Evolutionary conservation across 2,329 filamentous ascomycete species (phyloP).

Genomic region (Aspergillus fischeri): DNA sequence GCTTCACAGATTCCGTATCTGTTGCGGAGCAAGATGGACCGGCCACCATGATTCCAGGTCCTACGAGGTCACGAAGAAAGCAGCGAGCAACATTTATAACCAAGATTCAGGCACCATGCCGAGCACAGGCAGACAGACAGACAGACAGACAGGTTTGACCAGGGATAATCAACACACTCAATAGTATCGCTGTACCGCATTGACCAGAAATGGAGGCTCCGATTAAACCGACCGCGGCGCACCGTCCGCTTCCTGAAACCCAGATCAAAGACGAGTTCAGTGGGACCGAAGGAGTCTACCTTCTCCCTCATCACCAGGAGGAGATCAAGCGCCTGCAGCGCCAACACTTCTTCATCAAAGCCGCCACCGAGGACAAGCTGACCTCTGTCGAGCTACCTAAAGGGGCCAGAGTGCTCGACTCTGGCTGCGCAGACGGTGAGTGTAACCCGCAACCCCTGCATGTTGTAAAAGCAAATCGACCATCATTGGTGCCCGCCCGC

Average conservation of each 20-base stretch:
- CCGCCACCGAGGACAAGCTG: slow-evolving; percentile 4
- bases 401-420: slow-evolving; percentile 4
- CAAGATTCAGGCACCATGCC: neutral
- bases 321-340: slow-evolving; percentile 8
- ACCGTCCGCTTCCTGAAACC: neutral
- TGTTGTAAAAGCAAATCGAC: neutral
- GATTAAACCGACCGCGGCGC: neutral
- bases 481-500: neutral
- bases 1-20: neutral
- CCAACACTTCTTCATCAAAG: slow-evolving; percentile 9
- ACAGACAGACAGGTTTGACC: neutral
- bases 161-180: neutral
- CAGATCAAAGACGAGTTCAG: neutral
- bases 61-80: neutral
- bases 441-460: neutral
- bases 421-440: slow-evolving; percentile 11
- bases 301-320: slow-evolving; percentile 9
- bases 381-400: neutral
- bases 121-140: neutral
- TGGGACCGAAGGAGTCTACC: slow-evolving; percentile 12
- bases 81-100: neutral
- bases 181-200: neutral
- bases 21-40: neutral
- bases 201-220: neutral
- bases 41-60: neutral